phyloP scores from a whole-genome alignment of 345 rosid genomes.

The Bretschneidera sinensis region DNA sequence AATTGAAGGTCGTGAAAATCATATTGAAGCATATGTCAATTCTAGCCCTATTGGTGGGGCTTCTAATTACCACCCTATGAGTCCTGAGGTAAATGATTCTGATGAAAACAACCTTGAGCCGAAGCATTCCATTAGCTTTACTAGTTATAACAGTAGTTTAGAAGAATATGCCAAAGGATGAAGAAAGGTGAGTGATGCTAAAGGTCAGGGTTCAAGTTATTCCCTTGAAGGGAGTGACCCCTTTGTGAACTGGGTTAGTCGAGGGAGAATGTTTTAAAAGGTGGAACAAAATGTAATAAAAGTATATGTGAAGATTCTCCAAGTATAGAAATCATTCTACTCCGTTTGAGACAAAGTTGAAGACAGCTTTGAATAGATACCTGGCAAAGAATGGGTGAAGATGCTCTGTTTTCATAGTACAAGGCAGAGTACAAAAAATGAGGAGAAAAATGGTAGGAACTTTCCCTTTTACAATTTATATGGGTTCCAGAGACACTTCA shows the following conservation, averaged over 20 bases:
- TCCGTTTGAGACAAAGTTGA: no score
- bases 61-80: constrained; percentile 2
- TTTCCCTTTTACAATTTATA: no score
- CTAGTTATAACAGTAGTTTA: neutral
- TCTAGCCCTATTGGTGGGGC: constrained; percentile 2
- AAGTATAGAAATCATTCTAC: constrained; percentile 2
- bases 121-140: constrained; percentile 1
- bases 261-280: constrained; percentile 1
- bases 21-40: constrained; percentile 12
- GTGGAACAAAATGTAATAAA: constrained; percentile 12
- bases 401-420: no score
- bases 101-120: constrained; percentile 4
- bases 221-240: constrained; percentile 13
- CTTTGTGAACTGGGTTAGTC: neutral
- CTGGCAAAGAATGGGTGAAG: no score
- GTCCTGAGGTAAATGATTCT: constrained; percentile 10
- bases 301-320: constrained; percentile 9
- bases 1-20: constrained; percentile 19
- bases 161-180: constrained; percentile 7
- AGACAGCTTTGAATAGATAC: no score
- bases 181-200: neutral
- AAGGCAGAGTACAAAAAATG: no score
- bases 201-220: constrained; percentile 16
- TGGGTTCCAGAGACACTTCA: no score
- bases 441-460: no score